Conservation (phyloP, 2,329 filamentous ascomycete species). For the Diplodia mutila region DNA sequence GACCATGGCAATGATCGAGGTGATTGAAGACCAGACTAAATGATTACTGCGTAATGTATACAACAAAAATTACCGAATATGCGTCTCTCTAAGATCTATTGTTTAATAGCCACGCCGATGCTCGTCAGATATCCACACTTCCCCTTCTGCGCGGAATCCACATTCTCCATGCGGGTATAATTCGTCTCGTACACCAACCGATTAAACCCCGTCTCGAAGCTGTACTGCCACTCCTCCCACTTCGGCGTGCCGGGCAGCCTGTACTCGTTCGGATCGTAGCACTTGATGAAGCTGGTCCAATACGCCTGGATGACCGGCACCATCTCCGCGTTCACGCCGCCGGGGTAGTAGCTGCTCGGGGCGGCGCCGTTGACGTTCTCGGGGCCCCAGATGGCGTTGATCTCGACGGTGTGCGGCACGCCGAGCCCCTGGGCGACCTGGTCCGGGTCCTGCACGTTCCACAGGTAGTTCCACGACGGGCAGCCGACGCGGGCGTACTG, state of each 20-base stretch:
- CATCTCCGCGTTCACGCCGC: constrained; percentile 59
- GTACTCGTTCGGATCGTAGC: constrained; percentile 66
- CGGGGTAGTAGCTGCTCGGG: constrained; percentile 60
- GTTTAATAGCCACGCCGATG: constrained; percentile 18
- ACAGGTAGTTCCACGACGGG: constrained; percentile 69
- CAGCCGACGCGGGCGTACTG: constrained; percentile 45
- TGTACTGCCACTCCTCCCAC: constrained; percentile 55
- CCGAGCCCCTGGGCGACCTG: constrained; percentile 61
- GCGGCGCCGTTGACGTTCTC: constrained; percentile 54
- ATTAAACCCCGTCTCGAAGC: constrained; percentile 31
- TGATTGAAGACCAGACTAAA: neutral
- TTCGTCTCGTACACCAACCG: constrained; percentile 46
- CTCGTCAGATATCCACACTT: constrained; percentile 15
- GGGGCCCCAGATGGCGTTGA: constrained; percentile 69
- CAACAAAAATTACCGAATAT: neutral
- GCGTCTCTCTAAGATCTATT: neutral
- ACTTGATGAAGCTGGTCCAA: constrained; percentile 73
- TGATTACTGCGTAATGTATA: neutral
- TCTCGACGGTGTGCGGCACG: constrained; percentile 69
- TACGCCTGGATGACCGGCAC: constrained; percentile 68
- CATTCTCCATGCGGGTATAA: constrained; percentile 45
- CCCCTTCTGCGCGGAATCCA: constrained; percentile 27
- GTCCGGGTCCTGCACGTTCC: constrained; percentile 65
- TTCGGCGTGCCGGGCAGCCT: constrained; percentile 51
- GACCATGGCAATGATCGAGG: neutral